Percentiles rank a stretch among this genome's conserved stretches.
Conservation (phyloP, 805 yeast genomes). For the Saccharomycopsis fibuligera region DNA sequence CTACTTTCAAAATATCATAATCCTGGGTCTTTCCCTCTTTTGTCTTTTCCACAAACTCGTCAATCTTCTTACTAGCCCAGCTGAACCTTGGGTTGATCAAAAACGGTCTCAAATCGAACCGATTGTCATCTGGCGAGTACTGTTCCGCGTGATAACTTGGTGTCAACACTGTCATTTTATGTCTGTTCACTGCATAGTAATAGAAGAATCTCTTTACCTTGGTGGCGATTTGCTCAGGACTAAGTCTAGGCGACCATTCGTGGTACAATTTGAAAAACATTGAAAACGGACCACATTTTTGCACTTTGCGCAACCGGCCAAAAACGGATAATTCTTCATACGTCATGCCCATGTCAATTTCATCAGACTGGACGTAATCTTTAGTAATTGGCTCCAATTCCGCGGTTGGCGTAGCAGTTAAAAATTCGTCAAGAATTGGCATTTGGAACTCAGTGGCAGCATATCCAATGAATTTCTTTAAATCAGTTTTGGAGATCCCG, state of each 20-base stretch:
- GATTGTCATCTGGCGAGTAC: slow-evolving; percentile 95
- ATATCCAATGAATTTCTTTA: slow-evolving; percentile 79
- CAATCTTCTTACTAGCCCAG: slow-evolving; percentile 87
- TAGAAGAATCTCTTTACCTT: slow-evolving; percentile 91
- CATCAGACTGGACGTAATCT: slow-evolving; percentile 91
- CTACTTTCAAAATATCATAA: slow-evolving; percentile 12
- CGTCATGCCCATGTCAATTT: slow-evolving; percentile 97
- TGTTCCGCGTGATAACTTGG: slow-evolving; percentile 98
- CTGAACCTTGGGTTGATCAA: slow-evolving; percentile 83
- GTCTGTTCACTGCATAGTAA: slow-evolving; percentile 92
- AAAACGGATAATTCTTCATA: slow-evolving; percentile 88
- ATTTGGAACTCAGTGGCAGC: slow-evolving; percentile 62
- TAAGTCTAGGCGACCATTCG: slow-evolving; percentile 81
- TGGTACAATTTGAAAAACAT: slow-evolving; percentile 88
- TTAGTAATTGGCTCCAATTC: slow-evolving; percentile 95
- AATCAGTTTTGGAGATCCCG: slow-evolving; percentile 93
- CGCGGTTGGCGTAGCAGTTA: slow-evolving; percentile 94
- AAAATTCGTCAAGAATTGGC: slow-evolving; percentile 71
- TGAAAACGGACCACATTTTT: slow-evolving; percentile 93
- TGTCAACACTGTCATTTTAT: slow-evolving; percentile 94
- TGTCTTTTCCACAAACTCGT: slow-evolving; percentile 46
- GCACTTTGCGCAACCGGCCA: slow-evolving; percentile 86
- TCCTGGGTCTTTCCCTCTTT: neutral
- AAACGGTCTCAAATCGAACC: slow-evolving; percentile 95
- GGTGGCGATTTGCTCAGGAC: slow-evolving; percentile 80